A percentile compares a stretch with the other conserved stretches of the same genome.
phyloP scores from a whole-genome alignment of 331 rosid genomes.

The Cydonia oblonga region DNA sequence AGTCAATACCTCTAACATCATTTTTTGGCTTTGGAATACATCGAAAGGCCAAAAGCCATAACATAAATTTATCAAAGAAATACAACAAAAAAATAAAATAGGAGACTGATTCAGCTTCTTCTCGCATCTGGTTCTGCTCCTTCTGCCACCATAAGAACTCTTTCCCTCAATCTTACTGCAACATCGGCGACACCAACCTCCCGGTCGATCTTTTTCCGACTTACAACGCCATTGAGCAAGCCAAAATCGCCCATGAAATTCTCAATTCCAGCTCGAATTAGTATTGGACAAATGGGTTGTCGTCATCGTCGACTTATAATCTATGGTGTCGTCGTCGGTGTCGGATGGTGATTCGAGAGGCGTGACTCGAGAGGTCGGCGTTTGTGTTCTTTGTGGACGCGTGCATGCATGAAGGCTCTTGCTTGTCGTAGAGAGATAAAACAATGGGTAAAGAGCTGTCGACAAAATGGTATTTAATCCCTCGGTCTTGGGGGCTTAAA shows the following conservation, averaged over 20 bases:
- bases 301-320: constrained; percentile 30
- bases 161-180: constrained; percentile 57
- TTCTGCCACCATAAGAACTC: constrained; percentile 53
- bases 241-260: constrained; percentile 5
- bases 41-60: too few species aligned
- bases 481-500: background rate
- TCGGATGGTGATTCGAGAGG: constrained; percentile 26
- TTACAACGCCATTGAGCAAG: constrained; percentile 68
- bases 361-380: constrained; percentile 22
- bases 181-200: constrained; percentile 62
- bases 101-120: background rate
- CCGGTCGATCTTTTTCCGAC: constrained; percentile 95
- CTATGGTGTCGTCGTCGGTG: constrained; percentile 23
- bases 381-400: constrained; percentile 57
- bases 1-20: too few species aligned
- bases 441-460: too few species aligned
- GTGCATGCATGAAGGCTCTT: constrained; percentile 33
- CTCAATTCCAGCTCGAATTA: constrained; percentile 4
- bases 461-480: background rate
- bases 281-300: constrained; percentile 20
- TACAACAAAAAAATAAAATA: too few species aligned
- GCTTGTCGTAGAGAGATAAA: constrained; percentile 31
- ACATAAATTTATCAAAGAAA: too few species aligned
- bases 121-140: constrained; percentile 88
- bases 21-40: too few species aligned